Conservation (phyloP, 148 eudicot species). For the Fagopyrum homotropicum region DNA sequence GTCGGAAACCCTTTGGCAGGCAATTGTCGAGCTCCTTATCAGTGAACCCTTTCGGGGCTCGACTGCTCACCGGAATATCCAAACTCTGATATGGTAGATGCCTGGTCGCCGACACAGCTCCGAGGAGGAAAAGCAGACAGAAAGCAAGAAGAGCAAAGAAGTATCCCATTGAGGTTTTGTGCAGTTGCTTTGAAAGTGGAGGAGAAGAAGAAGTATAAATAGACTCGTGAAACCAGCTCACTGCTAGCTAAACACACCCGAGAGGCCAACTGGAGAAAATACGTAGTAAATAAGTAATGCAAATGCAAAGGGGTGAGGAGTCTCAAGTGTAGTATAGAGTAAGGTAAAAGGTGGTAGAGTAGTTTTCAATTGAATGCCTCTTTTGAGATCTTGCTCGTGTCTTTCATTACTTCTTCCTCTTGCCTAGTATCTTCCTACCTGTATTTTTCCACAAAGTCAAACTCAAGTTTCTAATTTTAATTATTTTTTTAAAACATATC, state of each 20-base stretch:
- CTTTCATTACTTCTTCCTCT: too few species aligned
- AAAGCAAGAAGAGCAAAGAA: slow-evolving; percentile 4
- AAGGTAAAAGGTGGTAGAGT: too few species aligned
- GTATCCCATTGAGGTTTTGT: slow-evolving; percentile 1
- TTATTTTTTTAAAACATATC: too few species aligned
- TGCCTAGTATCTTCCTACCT: slow-evolving; percentile 4
- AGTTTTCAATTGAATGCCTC: too few species aligned
- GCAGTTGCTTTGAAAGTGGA: not conserved
- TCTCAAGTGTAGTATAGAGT: too few species aligned
- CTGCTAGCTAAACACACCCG: too few species aligned
- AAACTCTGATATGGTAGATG: slow-evolving; percentile 11
- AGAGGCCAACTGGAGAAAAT: too few species aligned
- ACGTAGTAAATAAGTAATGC: too few species aligned
- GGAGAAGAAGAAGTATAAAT: slow-evolving; percentile 19
- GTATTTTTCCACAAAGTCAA: not conserved
- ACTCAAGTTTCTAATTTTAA: too few species aligned
- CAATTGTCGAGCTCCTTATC: slow-evolving; percentile 25
- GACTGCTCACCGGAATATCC: not conserved
- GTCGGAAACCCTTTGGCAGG: slow-evolving; percentile 34
- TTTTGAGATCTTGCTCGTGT: too few species aligned
- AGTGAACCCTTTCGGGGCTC: not conserved
- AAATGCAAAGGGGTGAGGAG: too few species aligned
- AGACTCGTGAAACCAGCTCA: slow-evolving; percentile 27
- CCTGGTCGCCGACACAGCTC: slow-evolving; percentile 17
- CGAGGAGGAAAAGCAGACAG: not conserved